phyloP scores from a whole-genome alignment of 371 early-diverging fungal species.

The Blakeslea trispora region DNA sequence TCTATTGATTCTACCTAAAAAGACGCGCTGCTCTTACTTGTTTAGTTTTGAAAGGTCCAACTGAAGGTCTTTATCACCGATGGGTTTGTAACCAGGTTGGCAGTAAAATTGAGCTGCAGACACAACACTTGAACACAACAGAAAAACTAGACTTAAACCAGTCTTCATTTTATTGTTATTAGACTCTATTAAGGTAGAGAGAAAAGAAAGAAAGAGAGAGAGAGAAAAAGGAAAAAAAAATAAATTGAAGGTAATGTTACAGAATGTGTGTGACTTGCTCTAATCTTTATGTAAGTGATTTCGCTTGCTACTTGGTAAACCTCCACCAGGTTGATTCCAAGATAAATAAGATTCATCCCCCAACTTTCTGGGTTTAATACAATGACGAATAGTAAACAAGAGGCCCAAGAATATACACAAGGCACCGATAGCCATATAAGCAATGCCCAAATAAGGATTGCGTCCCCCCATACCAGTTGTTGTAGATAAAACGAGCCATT shows the following conservation, averaged over 20 bases:
- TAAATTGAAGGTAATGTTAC: not conserved
- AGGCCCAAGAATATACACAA: constrained; percentile 84
- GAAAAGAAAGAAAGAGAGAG: constrained; percentile 9
- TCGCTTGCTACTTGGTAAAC: constrained; percentile 30
- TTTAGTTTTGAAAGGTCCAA: constrained; percentile 31
- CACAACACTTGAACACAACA: constrained; percentile 14
- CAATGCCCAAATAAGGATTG: constrained; percentile 92
- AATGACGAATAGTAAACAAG: constrained; percentile 80
- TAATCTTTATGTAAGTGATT: constrained; percentile 19
- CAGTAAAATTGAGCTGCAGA: constrained; percentile 29
- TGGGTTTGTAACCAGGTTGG: constrained; percentile 29
- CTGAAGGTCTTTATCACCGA: constrained; percentile 18
- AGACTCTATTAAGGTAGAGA: constrained; percentile 28
- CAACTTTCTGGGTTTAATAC: constrained; percentile 77
- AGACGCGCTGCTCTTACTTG: constrained; percentile 16
- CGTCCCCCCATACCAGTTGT: constrained; percentile 92
- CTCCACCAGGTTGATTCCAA: constrained; percentile 46
- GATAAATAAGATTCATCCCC: constrained; percentile 46
- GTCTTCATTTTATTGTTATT: constrained; percentile 11
- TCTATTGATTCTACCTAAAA: no score
- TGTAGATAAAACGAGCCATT: constrained; percentile 91
- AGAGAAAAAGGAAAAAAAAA: constrained; percentile 7
- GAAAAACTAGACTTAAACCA: constrained; percentile 9
- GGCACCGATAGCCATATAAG: constrained; percentile 89
- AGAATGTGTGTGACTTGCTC: constrained; percentile 10